These are phyloP conservation scores for Chrysochromulina parva DNA, from an alignment of 78 protist genomes.

Conservation along the genomic window DNA sequence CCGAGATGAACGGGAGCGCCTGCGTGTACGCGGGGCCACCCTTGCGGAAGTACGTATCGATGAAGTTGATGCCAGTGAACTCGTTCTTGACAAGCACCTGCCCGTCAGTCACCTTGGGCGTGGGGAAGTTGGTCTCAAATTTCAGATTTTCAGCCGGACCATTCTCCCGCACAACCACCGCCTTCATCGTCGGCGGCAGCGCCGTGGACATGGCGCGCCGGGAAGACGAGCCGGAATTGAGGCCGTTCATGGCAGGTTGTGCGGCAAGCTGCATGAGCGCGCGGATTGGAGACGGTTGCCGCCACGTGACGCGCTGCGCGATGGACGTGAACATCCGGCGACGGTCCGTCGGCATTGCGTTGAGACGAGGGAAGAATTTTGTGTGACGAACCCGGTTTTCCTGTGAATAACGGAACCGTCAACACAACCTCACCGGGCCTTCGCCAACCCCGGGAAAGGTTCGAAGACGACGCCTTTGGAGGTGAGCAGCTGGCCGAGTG, in stretches of 20 bases:
- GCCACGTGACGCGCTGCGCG: too few species aligned
- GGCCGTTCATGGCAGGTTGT: too few species aligned
- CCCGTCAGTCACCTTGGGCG: background rate
- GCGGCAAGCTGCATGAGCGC: too few species aligned
- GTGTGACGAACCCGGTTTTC: too few species aligned
- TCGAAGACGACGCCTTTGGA: background rate
- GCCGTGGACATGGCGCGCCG: background rate
- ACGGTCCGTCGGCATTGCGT: too few species aligned
- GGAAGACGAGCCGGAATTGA: too few species aligned
- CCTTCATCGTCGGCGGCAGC: background rate
- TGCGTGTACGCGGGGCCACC: conserved; percentile 6
- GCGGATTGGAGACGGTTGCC: too few species aligned
- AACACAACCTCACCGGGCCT: too few species aligned
- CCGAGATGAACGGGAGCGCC: conserved; percentile 35
- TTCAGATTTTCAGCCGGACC: background rate
- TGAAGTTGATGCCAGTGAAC: conserved; percentile 47
- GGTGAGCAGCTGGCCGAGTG: conserved; percentile 47
- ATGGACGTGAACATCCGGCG: too few species aligned
- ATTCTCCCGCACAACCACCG: background rate
- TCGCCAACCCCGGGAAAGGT: too few species aligned
- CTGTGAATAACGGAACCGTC: too few species aligned
- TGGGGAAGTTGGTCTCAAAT: background rate
- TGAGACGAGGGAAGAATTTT: too few species aligned
- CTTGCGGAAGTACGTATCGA: conserved; percentile 40
- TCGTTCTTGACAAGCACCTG: conserved; percentile 33